Conservation (phyloP, 163 green algal genomes). For the Prototheca wickerhamii region DNA sequence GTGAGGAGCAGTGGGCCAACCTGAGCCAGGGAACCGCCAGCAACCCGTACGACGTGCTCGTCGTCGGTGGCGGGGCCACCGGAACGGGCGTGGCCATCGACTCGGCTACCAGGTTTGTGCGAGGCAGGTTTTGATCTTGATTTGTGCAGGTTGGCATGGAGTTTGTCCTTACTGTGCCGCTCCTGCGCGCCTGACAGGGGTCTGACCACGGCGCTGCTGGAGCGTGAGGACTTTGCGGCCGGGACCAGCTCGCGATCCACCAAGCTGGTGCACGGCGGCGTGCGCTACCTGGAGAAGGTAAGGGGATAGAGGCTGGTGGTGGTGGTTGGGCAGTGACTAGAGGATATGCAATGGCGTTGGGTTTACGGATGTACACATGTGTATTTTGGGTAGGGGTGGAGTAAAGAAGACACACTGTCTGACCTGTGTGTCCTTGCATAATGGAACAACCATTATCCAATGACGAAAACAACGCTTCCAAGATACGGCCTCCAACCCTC, state of each 20-base stretch:
- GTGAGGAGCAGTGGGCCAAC: constrained; percentile 29
- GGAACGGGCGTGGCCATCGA: constrained; percentile 86
- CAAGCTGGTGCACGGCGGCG: constrained; percentile 93
- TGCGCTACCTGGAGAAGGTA: constrained; percentile 97
- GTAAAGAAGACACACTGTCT: too few relatives aligned
- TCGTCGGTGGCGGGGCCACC: constrained; percentile 89
- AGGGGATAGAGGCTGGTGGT: too few relatives aligned
- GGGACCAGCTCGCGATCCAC: constrained; percentile 88
- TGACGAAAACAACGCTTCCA: too few relatives aligned
- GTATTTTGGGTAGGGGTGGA: too few relatives aligned
- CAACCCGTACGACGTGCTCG: constrained; percentile 81
- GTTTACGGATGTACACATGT: too few relatives aligned
- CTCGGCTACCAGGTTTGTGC: constrained; percentile 65
- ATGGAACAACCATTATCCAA: too few relatives aligned
- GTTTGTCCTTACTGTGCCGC: not conserved
- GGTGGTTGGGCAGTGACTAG: too few relatives aligned
- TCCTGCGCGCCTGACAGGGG: constrained; percentile 38
- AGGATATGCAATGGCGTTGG: too few relatives aligned
- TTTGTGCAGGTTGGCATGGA: not conserved
- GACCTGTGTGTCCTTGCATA: too few relatives aligned
- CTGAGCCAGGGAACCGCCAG: constrained; percentile 25
- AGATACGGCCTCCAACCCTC: not conserved
- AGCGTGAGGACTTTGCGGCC: constrained; percentile 87
- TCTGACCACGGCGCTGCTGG: constrained; percentile 65
- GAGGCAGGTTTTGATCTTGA: not conserved